These are phyloP conservation scores for Paralagenidium karlingii DNA, from an alignment of 352 stramenopile species.

Conservation along the genomic window DNA sequence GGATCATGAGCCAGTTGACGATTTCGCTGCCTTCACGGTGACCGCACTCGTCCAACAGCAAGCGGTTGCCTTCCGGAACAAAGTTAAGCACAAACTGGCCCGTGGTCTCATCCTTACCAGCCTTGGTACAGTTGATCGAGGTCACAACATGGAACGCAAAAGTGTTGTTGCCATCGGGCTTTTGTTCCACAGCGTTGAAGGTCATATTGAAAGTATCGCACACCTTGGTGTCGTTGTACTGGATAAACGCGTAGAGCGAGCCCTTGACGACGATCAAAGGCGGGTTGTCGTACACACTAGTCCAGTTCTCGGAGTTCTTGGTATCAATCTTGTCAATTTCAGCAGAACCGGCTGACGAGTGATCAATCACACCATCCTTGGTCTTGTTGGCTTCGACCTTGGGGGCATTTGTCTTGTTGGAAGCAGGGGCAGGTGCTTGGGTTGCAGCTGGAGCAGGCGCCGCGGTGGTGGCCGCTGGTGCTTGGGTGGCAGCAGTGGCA, in stretches of 20 bases:
- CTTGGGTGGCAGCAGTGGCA: too few species aligned
- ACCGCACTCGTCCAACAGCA: constrained; percentile 71
- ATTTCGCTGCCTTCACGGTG: constrained; percentile 75
- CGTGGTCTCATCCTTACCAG: constrained; percentile 54
- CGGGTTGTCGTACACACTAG: constrained; percentile 74
- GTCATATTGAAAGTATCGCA: constrained; percentile 83
- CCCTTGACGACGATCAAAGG: constrained; percentile 72
- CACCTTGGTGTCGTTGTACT: constrained; percentile 72
- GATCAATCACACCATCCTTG: constrained; percentile 54
- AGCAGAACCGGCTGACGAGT: constrained; percentile 55
- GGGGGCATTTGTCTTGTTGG: background rate
- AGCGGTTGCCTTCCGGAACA: constrained; percentile 58
- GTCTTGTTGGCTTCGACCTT: background rate
- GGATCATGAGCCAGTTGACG: constrained; percentile 78
- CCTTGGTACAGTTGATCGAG: constrained; percentile 79
- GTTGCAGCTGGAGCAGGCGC: constrained; percentile 1
- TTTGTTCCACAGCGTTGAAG: constrained; percentile 69
- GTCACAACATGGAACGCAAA: constrained; percentile 76
- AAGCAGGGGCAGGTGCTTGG: constrained; percentile 1
- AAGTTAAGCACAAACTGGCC: constrained; percentile 79
- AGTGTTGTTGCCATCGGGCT: constrained; percentile 40
- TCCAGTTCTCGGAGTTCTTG: constrained; percentile 53
- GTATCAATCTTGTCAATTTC: constrained; percentile 81
- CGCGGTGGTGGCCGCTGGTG: too few species aligned
- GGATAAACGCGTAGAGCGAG: constrained; percentile 75